A percentile compares a stretch with the other conserved stretches of the same genome.
phyloP scores from a whole-genome alignment of 164 flowering plant genomes.

The Amborella trichopoda region DNA sequence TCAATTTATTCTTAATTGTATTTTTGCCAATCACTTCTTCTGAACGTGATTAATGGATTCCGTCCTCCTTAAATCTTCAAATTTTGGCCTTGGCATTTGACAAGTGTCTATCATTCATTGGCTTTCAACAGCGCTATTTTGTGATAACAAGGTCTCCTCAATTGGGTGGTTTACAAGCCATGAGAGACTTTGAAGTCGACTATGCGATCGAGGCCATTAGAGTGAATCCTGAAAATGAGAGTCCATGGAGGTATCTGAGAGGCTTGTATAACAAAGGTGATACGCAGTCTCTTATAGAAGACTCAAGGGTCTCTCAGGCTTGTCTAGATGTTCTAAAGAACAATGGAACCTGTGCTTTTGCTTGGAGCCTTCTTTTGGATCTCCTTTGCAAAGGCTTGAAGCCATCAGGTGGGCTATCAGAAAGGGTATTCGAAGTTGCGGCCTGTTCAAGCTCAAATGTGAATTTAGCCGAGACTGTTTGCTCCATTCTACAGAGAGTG shows the following conservation, averaged over 20 bases:
- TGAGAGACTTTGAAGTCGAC: constrained; percentile 69
- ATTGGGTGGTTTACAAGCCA: constrained; percentile 62
- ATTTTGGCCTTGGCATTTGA: too few relatives aligned
- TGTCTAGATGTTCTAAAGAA: constrained; percentile 48
- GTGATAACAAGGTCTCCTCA: constrained; percentile 74
- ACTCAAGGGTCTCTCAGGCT: constrained; percentile 37
- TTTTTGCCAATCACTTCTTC: too few relatives aligned
- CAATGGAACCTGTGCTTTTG: constrained; percentile 36
- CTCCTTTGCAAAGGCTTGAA: constrained; percentile 54
- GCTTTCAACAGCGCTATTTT: constrained; percentile 71
- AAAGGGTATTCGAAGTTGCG: constrained; percentile 30
- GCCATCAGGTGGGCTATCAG: constrained; percentile 47
- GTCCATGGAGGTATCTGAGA: constrained; percentile 91
- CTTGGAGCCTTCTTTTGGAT: constrained; percentile 70
- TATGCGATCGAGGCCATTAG: constrained; percentile 58
- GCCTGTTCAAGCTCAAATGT: constrained; percentile 16
- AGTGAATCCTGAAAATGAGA: constrained; percentile 74
- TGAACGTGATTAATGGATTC: too few relatives aligned
- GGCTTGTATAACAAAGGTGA: constrained; percentile 80
- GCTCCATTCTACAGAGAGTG: constrained; percentile 46
- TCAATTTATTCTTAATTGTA: too few relatives aligned
- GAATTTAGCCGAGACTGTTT: constrained; percentile 34
- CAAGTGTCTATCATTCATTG: too few relatives aligned
- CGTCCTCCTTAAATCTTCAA: too few relatives aligned
- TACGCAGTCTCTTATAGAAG: constrained; percentile 22